Percentiles rank a stretch among this genome's conserved stretches.
Evolutionary conservation across 495 filamentous ascomycete species (phyloP).

Genomic region (Echria macrotheca): DNA sequence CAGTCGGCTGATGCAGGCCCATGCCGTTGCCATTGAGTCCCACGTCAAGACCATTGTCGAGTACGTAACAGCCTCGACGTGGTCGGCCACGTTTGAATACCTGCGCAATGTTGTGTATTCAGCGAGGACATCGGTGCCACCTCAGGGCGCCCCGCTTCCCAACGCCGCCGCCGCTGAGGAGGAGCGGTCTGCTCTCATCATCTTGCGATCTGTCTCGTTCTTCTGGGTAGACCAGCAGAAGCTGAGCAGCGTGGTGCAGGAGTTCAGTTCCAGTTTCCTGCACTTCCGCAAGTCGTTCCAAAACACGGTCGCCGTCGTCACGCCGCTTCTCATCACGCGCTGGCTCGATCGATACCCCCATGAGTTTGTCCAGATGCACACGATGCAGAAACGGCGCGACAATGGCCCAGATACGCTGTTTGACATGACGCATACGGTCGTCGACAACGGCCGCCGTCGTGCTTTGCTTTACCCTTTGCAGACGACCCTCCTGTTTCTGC

Average conservation of each 20-base stretch:
- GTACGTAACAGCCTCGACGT: constrained; percentile 57
- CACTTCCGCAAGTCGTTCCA: constrained; percentile 57
- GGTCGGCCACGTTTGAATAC: constrained; percentile 51
- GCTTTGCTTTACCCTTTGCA: constrained; percentile 56
- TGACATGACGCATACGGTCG: constrained; percentile 54
- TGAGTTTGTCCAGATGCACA: constrained; percentile 57
- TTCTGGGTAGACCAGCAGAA: constrained; percentile 58
- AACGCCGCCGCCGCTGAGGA: constrained; percentile 43
- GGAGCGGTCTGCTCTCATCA: constrained; percentile 44
- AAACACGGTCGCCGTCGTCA: constrained; percentile 53
- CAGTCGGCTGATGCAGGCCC: constrained; percentile 21
- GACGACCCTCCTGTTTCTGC: constrained; percentile 52
- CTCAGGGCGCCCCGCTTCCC: constrained; percentile 31
- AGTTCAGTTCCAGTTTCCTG: constrained; percentile 57
- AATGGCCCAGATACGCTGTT: constrained; percentile 58
- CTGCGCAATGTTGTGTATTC: constrained; percentile 43
- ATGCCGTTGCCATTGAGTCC: constrained; percentile 39
- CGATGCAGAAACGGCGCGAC: constrained; percentile 51
- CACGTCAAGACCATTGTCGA: constrained; percentile 49
- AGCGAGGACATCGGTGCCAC: constrained; percentile 39
- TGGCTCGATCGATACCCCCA: constrained; percentile 59
- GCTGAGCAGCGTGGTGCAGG: constrained; percentile 53
- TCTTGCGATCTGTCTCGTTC: constrained; percentile 49
- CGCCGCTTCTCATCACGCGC: constrained; percentile 52
- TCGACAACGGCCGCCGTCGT: constrained; percentile 48